These are phyloP conservation scores for Lachnellula hyalina DNA, from an alignment of 2,329 filamentous ascomycete species.

Conservation along the genomic window DNA sequence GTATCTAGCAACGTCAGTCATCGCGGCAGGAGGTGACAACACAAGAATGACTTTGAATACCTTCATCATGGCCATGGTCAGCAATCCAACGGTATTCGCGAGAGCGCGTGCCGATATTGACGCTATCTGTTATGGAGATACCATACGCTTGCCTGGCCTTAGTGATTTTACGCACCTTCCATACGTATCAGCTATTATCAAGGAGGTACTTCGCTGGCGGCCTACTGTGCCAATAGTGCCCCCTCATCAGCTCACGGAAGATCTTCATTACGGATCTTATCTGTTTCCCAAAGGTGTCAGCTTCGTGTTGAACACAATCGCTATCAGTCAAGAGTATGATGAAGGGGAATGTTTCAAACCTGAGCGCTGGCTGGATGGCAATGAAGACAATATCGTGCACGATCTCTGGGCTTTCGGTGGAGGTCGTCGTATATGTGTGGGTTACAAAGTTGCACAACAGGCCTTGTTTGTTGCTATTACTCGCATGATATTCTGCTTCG, in stretches of 20 bases:
- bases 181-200: constrained; percentile 40
- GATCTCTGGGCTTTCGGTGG: constrained; percentile 1
- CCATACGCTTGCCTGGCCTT: constrained; percentile 35
- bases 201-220: constrained; percentile 41
- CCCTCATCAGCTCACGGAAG: constrained; percentile 46
- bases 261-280: constrained; percentile 44
- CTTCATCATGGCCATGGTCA: constrained; percentile 31
- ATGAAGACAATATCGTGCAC: constrained; percentile 2
- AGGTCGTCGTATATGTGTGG: constrained; percentile 1
- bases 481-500: constrained; percentile 1
- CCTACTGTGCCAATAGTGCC: constrained; percentile 44
- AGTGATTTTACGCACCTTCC: constrained; percentile 38
- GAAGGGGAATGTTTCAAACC: constrained; percentile 29
- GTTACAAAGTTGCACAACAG: constrained; percentile 4
- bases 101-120: constrained; percentile 22
- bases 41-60: constrained; percentile 31
- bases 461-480: neutral
- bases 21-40: constrained; percentile 34
- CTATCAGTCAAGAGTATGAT: constrained; percentile 12
- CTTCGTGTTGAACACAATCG: constrained; percentile 27
- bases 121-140: constrained; percentile 27
- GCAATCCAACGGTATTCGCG: constrained; percentile 21
- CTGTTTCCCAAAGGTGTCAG: constrained; percentile 24
- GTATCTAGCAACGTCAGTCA: constrained; percentile 33
- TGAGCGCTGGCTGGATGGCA: constrained; percentile 29